Conservation (phyloP, 768 basidiomycete genomes). For the Pulveroboletus sp. region DNA sequence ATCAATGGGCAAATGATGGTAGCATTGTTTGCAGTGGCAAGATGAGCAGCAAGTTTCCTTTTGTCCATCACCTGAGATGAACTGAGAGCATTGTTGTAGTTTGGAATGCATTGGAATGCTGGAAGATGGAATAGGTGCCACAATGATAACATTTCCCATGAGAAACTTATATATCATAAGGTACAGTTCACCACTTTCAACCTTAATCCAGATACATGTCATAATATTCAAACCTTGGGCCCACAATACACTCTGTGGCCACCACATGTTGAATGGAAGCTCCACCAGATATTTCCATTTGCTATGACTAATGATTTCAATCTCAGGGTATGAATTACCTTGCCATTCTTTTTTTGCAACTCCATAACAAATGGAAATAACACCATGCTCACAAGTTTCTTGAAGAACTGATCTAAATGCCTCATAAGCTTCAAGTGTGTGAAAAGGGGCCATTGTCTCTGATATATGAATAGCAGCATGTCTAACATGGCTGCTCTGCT, state of each 20-base stretch:
- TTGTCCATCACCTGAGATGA: background rate
- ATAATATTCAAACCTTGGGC: slow-evolving; percentile 7
- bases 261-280: slow-evolving; percentile 4
- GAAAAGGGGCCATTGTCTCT: background rate
- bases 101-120: background rate
- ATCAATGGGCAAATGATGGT: slow-evolving; percentile 1
- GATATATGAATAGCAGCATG: background rate
- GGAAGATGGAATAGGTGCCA: background rate
- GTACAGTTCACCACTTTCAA: slow-evolving; percentile 1
- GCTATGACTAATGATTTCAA: background rate
- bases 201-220: slow-evolving; percentile 2
- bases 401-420: background rate
- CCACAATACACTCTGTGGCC: slow-evolving; percentile 3
- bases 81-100: background rate
- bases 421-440: background rate
- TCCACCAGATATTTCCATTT: background rate
- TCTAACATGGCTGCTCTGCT: background rate
- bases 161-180: slow-evolving; percentile 7
- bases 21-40: background rate
- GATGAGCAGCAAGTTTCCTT: background rate
- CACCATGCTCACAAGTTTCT: background rate
- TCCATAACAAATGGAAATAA: slow-evolving; percentile 6
- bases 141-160: background rate
- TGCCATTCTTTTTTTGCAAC: slow-evolving; percentile 5
- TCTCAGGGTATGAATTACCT: background rate